Percentiles rank a stretch among this genome's conserved stretches.
Evolutionary conservation across 2,329 filamentous ascomycete genomes (phyloP).

Genomic region (Aspergillus floridensis): DNA sequence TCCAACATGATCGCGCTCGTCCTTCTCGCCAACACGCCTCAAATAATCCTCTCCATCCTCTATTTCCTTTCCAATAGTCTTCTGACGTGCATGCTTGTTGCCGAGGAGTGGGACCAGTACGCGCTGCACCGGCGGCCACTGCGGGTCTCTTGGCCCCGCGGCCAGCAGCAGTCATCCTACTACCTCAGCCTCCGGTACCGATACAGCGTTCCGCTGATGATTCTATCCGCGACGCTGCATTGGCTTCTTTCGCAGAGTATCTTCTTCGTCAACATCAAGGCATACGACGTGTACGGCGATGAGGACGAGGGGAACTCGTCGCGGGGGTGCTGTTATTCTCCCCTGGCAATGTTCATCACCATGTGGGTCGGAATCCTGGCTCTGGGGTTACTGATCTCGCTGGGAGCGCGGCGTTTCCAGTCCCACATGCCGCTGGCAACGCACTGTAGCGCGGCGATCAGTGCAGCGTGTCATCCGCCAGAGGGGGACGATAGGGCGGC

Average conservation of each 20-base stretch:
- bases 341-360: constrained; percentile 1
- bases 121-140: constrained; percentile 37
- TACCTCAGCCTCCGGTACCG: constrained; percentile 45
- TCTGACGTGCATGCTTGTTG: constrained; percentile 47
- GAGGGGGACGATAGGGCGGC: constrained; percentile 16
- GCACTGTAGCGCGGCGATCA: constrained; percentile 32
- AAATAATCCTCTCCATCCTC: constrained; percentile 31
- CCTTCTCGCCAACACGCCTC: constrained; percentile 32
- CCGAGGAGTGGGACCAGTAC: constrained; percentile 48
- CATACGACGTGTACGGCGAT: not conserved
- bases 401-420: constrained; percentile 18
- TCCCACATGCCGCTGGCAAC: constrained; percentile 28
- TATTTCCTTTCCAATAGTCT: constrained; percentile 36
- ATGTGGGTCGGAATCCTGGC: not conserved
- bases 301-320: not conserved
- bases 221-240: constrained; percentile 37
- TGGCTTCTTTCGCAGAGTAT: constrained; percentile 49
- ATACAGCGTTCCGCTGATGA: constrained; percentile 42
- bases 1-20: not conserved
- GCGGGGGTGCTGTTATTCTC: constrained; percentile 2
- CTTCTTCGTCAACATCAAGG: constrained; percentile 27
- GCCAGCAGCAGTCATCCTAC: constrained; percentile 45
- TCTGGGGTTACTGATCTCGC: not conserved
- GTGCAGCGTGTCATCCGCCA: constrained; percentile 32
- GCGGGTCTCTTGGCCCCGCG: constrained; percentile 43